Base-by-base conservation (phyloP, 106 monocot species). In the Apostasia ramifera region DNA sequence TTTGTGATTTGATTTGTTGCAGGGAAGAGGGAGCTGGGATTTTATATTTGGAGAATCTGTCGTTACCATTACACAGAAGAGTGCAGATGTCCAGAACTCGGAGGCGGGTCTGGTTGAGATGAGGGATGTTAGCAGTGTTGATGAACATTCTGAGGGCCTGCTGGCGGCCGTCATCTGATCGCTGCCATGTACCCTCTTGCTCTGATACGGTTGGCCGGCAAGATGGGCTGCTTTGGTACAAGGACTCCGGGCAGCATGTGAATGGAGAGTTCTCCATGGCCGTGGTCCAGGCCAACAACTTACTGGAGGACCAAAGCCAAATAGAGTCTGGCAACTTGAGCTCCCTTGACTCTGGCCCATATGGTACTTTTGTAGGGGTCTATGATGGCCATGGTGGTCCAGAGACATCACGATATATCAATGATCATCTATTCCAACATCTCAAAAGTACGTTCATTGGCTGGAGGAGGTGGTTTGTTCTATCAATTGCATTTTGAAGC, bases 331-430 rank as follows among this genome's bases (percentile, higher is more conserved):
- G 75, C 13, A 10, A 60, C 37, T 48, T 75, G 61, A 61, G 59
- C 55, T 68, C 10, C 9, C 26, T 61, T 11, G 75, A 75, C 3
- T 68, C 75, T 14, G 75, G 68, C 11, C 75, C 75, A 1, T 69
- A 54, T 54, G 75, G 75, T 26, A 75, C 75, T 38, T 75, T 75
- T n/a, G 68, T 75, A 53, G 75, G 75, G 1, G 75, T 75, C 2
- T 75, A 75, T 69, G 75, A 75, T 75, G 75, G 75, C 15, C 75
- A 75, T 61, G 75, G 75, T 8, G 75, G 75, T 68, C 75, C 75
- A 1, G 75, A 75, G 68, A 69, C 75, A 0, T 68, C 75, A 44
- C 57, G 75, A 47, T 75, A 68, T 43, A 68, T 75, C 75, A 75
- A 68, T 53, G 75, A 75, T 53, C 75, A 75, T 75, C 68, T 75